Percentiles rank a stretch among this genome's conserved stretches.
phyloP scores from a whole-genome alignment of 768 basidiomycete species.

The Lentinula detonsa region DNA sequence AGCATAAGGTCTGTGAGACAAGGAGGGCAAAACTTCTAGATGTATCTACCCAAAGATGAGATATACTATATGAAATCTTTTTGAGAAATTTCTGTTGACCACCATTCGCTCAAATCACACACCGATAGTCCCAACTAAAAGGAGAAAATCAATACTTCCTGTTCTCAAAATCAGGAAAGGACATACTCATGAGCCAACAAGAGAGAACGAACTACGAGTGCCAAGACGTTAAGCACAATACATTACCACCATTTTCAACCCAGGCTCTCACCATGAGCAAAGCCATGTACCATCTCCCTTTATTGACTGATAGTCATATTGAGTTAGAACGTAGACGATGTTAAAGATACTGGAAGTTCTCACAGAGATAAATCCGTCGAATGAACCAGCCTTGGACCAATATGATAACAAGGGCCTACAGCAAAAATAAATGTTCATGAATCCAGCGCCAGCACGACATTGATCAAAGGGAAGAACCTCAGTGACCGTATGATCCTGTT shows the following conservation, averaged over 20 bases:
- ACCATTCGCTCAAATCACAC: neutral
- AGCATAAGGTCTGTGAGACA: neutral
- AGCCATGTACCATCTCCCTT: neutral
- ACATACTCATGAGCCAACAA: neutral
- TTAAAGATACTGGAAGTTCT: neutral
- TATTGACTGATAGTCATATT: neutral
- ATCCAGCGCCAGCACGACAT: neutral
- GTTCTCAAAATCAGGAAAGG: neutral
- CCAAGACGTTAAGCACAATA: neutral
- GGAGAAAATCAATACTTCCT: neutral
- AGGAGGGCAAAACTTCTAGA: neutral
- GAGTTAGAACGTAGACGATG: neutral
- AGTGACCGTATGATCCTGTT: neutral
- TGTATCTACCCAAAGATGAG: neutral
- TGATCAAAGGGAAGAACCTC: neutral
- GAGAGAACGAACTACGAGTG: neutral
- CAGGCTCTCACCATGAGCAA: neutral
- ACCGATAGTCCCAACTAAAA: neutral
- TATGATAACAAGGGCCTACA: neutral
- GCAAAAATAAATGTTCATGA: neutral
- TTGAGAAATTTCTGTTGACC: neutral
- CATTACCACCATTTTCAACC: neutral
- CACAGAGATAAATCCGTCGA: neutral
- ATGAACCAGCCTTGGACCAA: neutral
- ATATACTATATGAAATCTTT: neutral